phyloP scores from a whole-genome alignment of 2,329 filamentous ascomycete genomes.

The Diaporthe citriasiana region DNA sequence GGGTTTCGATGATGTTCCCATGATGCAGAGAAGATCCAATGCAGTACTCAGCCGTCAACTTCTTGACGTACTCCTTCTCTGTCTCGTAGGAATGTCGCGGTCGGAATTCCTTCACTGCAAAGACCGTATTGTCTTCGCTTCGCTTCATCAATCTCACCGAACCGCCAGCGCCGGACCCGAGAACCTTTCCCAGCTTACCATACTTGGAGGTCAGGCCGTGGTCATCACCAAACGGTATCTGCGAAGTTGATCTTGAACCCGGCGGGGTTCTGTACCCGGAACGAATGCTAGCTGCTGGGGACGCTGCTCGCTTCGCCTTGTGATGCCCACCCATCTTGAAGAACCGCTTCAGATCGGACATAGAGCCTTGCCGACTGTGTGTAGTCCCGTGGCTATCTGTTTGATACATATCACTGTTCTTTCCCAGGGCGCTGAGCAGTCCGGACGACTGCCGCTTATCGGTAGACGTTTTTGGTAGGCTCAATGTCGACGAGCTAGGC shows the following conservation, averaged over 20 bases:
- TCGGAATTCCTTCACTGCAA: conserved; percentile 97
- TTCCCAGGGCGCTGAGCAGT: conserved; percentile 56
- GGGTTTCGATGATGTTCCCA: conserved; percentile 97
- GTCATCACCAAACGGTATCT: conserved; percentile 93
- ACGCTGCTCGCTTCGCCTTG: conserved; percentile 78
- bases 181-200: conserved; percentile 93
- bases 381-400: conserved; percentile 61
- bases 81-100: conserved; percentile 93
- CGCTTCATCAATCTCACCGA: conserved; percentile 96
- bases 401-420: conserved; percentile 59
- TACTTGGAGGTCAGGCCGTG: conserved; percentile 93
- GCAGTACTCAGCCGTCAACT: conserved; percentile 97
- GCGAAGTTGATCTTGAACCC: conserved; percentile 64
- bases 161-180: conserved; percentile 94
- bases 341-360: conserved; percentile 96
- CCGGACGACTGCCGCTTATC: conserved; percentile 66
- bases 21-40: conserved; percentile 97
- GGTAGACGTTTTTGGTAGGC: conserved; percentile 59
- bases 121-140: conserved; percentile 91
- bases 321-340: conserved; percentile 83
- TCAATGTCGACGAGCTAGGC: conserved; percentile 66
- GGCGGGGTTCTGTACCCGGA: conserved; percentile 64
- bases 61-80: conserved; percentile 96
- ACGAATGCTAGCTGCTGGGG: conserved; percentile 70
- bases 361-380: conserved; percentile 79